These are phyloP conservation scores for Candida methanosorbosa DNA, from an alignment of 805 yeast species.

Conservation along the genomic window DNA sequence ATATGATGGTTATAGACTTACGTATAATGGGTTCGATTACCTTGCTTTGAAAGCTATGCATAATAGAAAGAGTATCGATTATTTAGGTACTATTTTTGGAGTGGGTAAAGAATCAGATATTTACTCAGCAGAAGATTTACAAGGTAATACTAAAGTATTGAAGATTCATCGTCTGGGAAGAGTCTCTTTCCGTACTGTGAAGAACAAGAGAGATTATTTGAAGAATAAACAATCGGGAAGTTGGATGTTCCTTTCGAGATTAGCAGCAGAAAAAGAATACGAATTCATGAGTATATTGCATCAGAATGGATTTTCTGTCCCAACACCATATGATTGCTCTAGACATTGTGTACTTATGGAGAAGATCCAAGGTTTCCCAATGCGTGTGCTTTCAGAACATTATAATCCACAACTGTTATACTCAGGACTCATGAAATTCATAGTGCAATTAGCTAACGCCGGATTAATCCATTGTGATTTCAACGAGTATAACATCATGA, in stretches of 20 bases:
- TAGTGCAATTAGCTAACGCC: constrained; percentile 71
- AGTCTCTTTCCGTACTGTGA: constrained; percentile 86
- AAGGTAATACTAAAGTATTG: constrained; percentile 60
- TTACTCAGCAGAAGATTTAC: constrained; percentile 64
- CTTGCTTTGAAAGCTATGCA: constrained; percentile 81
- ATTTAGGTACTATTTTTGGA: constrained; percentile 83
- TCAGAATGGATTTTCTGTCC: constrained; percentile 75
- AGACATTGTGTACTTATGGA: constrained; percentile 94
- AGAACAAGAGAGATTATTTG: constrained; percentile 88
- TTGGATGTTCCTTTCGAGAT: constrained; percentile 87
- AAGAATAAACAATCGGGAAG: constrained; percentile 63
- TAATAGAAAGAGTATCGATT: constrained; percentile 61
- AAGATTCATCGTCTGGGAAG: constrained; percentile 93
- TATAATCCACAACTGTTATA: constrained; percentile 63
- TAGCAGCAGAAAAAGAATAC: constrained; percentile 91
- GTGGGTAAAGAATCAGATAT: constrained; percentile 98
- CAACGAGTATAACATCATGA: constrained; percentile 93
- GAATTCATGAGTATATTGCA: constrained; percentile 75
- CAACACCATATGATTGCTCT: constrained; percentile 80
- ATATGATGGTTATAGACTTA: constrained; percentile 88
- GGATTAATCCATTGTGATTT: constrained; percentile 97
- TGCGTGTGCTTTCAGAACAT: constrained; percentile 75
- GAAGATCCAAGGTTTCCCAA: constrained; percentile 78
- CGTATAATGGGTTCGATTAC: constrained; percentile 88
- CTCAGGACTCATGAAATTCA: constrained; percentile 78